Percentiles rank a stretch among this genome's conserved stretches.
Conservation (phyloP, 257 asterid species). For the Solanum ossicruentum region DNA sequence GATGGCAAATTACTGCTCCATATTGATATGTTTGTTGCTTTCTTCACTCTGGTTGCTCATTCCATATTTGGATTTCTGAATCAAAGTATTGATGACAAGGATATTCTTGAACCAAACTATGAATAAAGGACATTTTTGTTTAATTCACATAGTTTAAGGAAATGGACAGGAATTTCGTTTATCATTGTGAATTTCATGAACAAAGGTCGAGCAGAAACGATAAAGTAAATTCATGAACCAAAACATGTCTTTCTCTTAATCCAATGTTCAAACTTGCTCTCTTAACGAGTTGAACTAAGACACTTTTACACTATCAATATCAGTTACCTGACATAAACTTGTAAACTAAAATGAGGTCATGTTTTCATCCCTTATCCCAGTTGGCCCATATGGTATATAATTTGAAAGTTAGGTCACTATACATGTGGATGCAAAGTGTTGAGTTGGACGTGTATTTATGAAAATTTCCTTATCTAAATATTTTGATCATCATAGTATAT, state of each 20-base stretch:
- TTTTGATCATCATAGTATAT: neutral
- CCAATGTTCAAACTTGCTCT: neutral
- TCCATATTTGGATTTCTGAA: no score
- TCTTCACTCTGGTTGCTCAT: neutral
- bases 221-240: neutral
- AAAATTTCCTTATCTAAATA: neutral
- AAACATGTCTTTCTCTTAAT: neutral
- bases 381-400: neutral
- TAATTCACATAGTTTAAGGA: no score
- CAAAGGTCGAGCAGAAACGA: neutral
- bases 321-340: neutral
- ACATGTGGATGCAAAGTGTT: neutral
- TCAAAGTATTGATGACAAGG: no score
- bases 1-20: neutral
- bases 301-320: neutral
- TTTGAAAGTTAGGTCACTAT: neutral
- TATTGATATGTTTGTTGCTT: neutral
- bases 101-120: no score
- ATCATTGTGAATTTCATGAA: neutral
- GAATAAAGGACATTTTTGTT: no score
- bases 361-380: neutral
- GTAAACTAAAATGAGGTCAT: neutral
- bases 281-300: neutral
- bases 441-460: neutral
- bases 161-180: neutral